phyloP scores from a whole-genome alignment of 2,329 filamentous ascomycete species.

The Alternaria arbusti region DNA sequence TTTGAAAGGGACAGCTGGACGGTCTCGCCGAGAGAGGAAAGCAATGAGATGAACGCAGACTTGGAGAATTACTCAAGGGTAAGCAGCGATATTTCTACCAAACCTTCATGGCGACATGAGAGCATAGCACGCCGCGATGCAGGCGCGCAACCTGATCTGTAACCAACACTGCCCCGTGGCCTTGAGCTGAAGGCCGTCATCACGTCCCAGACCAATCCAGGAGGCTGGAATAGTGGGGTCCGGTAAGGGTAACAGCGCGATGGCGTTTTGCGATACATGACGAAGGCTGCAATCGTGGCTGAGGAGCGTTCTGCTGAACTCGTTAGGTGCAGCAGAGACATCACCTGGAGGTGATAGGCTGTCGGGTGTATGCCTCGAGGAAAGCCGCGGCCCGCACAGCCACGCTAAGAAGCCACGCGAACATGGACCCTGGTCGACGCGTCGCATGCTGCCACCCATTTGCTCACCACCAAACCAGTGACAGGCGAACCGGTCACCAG shows the following conservation, averaged over 20 bases:
- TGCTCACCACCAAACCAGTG: slow-evolving; percentile 6
- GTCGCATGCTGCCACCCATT: slow-evolving; percentile 4
- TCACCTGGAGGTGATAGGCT: background rate
- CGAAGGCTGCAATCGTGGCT: slow-evolving; percentile 3
- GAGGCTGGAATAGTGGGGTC: slow-evolving; percentile 7
- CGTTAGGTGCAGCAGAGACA: background rate
- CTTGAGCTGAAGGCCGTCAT: slow-evolving; percentile 21
- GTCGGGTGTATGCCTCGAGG: slow-evolving; percentile 6
- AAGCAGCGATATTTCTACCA: slow-evolving; percentile 22
- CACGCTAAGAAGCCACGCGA: slow-evolving; percentile 12
- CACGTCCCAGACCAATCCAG: slow-evolving; percentile 25
- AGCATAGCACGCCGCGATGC: slow-evolving; percentile 4
- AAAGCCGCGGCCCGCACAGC: slow-evolving; percentile 12
- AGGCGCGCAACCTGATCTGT: slow-evolving; percentile 21
- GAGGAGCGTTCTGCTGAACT: background rate
- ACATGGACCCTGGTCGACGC: slow-evolving; percentile 4
- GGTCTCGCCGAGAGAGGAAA: background rate
- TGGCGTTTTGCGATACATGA: background rate
- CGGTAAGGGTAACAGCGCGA: slow-evolving; percentile 10
- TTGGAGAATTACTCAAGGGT: background rate
- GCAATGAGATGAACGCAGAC: background rate
- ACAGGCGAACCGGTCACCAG: background rate
- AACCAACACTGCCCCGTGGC: slow-evolving; percentile 36
- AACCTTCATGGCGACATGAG: slow-evolving; percentile 18
- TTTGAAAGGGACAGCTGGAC: background rate